Base-by-base conservation (phyloP, 371 early-diverging fungal genomes). In the Circinella minor region DNA sequence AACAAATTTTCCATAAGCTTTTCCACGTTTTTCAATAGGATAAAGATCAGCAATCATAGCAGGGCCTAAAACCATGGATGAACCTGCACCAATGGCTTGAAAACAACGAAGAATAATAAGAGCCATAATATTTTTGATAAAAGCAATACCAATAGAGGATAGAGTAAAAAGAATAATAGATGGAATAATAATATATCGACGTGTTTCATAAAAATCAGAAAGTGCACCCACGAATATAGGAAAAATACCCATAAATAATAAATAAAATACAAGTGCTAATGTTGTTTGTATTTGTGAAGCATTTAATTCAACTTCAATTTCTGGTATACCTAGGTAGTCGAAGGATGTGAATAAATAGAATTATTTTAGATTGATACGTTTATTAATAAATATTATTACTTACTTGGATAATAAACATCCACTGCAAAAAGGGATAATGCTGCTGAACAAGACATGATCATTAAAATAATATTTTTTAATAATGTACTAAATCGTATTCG, bases 61-160 rank as follows among this genome's bases (percentile, higher is more conserved):
- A 10, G 90, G 88, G 4, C 93, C 92, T 2, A 92, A 79, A 15
- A 86, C 75, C 54, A 85, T 79, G 20, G 85, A 87, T 36, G 88
- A 89, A 6, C 88, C 86, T 8, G 90, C 77, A 5, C 93, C 93
- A 27, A 84, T 71, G 20, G 90, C 77, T 77, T 94, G 94, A 43
- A 94, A 69, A 36, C 88, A 76, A 6, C 94, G 89, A 46, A 92
- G 81, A 1, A 81, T 78, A 34, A 91, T 83, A 18, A 94, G 78
- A 10, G 80, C 73, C 61, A 84, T 77, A 34, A 91, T 86, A n/a
- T 73, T 88, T 3, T 74, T 77, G 3, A 92, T 76, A 18, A 91
- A 77, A 15, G 88, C 90, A 38, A 85, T 85, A 3, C 91, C 90
- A n/a, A 94, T 55, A 11, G 90, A 89, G 20, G 91, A 88, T 7